Percentiles rank a stretch among this genome's conserved stretches.
phyloP scores from a whole-genome alignment of 441 rosid genomes.

The Pelargonium myrrhifolium region DNA sequence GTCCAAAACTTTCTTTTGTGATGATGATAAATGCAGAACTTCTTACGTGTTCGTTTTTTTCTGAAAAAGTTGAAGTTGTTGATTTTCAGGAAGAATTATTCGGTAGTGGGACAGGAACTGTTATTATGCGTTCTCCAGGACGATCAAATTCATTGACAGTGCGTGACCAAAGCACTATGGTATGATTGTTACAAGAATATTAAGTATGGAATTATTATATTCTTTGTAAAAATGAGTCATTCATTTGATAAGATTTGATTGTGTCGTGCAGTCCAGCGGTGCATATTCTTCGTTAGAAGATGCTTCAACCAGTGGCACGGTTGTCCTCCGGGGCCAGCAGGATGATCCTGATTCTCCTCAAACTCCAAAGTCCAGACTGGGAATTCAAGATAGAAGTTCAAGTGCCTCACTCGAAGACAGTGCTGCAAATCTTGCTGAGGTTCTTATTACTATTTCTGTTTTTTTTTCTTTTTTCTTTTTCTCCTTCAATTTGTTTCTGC shows the following conservation, averaged over 20 bases:
- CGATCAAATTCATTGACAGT: slow-evolving; percentile 56
- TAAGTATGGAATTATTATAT: slow-evolving; percentile 14
- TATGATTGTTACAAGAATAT: slow-evolving; percentile 25
- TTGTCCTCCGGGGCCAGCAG: slow-evolving; percentile 73
- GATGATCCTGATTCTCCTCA: slow-evolving; percentile 80
- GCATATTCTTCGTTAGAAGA: slow-evolving; percentile 63
- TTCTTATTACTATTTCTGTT: slow-evolving; percentile 22
- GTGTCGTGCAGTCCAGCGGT: slow-evolving; percentile 65
- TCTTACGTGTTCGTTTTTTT: slow-evolving; percentile 14
- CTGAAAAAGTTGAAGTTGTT: slow-evolving; percentile 19
- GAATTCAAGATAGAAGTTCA: slow-evolving; percentile 73
- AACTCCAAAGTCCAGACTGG: slow-evolving; percentile 84
- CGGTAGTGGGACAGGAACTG: slow-evolving; percentile 76
- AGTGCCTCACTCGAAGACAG: slow-evolving; percentile 88
- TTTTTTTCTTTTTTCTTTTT: slow-evolving; percentile 5
- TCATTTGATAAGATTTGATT: slow-evolving; percentile 35
- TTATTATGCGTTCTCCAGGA: slow-evolving; percentile 70
- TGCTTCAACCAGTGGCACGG: slow-evolving; percentile 90
- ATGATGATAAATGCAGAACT: not conserved
- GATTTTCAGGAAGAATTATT: slow-evolving; percentile 70
- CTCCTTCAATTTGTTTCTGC: not conserved
- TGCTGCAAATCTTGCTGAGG: slow-evolving; percentile 86
- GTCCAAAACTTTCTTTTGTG: not conserved
- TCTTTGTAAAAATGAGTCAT: slow-evolving; percentile 18
- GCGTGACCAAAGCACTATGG: slow-evolving; percentile 58